Conservation (phyloP, 768 basidiomycete species). For the Lactarius tabidus region DNA sequence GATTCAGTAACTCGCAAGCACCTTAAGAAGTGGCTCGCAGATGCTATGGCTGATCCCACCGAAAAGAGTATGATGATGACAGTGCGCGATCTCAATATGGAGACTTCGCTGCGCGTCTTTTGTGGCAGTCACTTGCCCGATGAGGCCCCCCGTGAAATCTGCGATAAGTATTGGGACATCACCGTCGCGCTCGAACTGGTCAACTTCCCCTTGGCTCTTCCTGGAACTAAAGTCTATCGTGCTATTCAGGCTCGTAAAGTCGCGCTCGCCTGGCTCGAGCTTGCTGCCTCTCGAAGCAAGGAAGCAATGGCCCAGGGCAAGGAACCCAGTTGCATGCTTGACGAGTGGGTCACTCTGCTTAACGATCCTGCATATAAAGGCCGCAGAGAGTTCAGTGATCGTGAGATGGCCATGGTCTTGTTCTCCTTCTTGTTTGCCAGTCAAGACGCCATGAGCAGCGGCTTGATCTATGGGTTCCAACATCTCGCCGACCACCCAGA, state of each 20-base stretch:
- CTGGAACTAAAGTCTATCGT: constrained; percentile 94
- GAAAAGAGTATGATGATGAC: constrained; percentile 76
- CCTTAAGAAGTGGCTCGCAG: constrained; percentile 66
- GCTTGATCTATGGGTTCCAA: constrained; percentile 94
- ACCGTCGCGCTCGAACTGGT: constrained; percentile 94
- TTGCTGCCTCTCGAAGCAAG: constrained; percentile 79
- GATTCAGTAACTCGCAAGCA: constrained; percentile 78
- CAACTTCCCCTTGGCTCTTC: constrained; percentile 94
- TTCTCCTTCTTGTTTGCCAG: constrained; percentile 96
- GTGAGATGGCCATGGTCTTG: constrained; percentile 95
- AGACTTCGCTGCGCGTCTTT: constrained; percentile 93
- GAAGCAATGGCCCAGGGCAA: constrained; percentile 72
- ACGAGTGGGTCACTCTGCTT: constrained; percentile 83
- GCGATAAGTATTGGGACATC: constrained; percentile 93
- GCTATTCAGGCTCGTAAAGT: constrained; percentile 88
- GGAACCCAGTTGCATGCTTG: constrained; percentile 85
- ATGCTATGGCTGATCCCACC: constrained; percentile 44
- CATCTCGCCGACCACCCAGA: constrained; percentile 92
- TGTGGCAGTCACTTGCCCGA: constrained; percentile 89
- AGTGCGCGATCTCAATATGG: constrained; percentile 95
- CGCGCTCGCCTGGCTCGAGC: constrained; percentile 73
- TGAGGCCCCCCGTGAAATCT: constrained; percentile 72
- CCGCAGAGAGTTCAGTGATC: constrained; percentile 82
- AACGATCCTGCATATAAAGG: constrained; percentile 64
- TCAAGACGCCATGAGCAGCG: constrained; percentile 98